A percentile compares a stretch with the other conserved stretches of the same genome.
phyloP scores from a whole-genome alignment of 371 early-diverging fungal genomes.

The Phascolomyces articulosus region DNA sequence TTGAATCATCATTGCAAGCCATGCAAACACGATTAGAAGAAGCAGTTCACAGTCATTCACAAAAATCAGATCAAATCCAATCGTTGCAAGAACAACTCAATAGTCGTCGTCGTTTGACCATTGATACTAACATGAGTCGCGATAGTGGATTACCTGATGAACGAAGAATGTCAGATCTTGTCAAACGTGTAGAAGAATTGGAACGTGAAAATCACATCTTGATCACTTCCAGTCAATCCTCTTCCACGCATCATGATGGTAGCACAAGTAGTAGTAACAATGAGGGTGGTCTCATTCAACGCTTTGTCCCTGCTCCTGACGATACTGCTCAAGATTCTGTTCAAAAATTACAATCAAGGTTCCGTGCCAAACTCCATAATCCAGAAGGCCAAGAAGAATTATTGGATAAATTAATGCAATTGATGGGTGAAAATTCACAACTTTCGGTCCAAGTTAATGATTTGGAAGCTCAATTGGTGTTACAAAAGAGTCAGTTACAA shows the following conservation, averaged over 20 bases:
- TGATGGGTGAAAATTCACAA: slow-evolving; percentile 43
- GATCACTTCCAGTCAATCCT: slow-evolving; percentile 6
- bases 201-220: slow-evolving; percentile 21
- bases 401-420: slow-evolving; percentile 23
- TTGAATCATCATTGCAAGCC: slow-evolving; percentile 16
- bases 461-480: slow-evolving; percentile 41
- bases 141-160: slow-evolving; percentile 23
- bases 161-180: slow-evolving; percentile 12
- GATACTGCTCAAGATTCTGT: not conserved
- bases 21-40: slow-evolving; percentile 20
- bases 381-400: slow-evolving; percentile 25
- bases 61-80: slow-evolving; percentile 17
- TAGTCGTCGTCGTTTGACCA: slow-evolving; percentile 15
- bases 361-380: slow-evolving; percentile 9
- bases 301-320: not conserved
- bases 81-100: slow-evolving; percentile 17
- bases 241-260: not conserved
- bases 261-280: not conserved
- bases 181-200: slow-evolving; percentile 17
- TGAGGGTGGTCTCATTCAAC: too few species aligned
- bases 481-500: slow-evolving; percentile 39
- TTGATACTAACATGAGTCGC: slow-evolving; percentile 12
- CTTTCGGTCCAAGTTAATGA: slow-evolving; percentile 36
- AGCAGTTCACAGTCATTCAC: slow-evolving; percentile 19
- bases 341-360: slow-evolving; percentile 11